A percentile compares a stretch with the other conserved stretches of the same genome.
phyloP scores from a whole-genome alignment of 2,329 filamentous ascomycete species.

The Aureobasidium musti region DNA sequence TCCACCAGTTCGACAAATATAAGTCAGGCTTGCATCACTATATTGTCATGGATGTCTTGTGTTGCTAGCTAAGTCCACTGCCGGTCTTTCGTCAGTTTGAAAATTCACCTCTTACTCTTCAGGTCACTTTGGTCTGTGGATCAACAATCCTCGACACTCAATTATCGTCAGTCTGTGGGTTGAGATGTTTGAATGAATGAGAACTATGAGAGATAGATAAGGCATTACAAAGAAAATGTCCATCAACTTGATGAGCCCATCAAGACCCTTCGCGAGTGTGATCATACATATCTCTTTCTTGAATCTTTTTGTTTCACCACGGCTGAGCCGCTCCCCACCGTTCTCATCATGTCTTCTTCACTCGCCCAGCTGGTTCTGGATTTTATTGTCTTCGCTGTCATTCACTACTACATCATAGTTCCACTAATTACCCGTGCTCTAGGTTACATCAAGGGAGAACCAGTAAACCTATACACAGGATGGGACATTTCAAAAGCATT shows the following conservation, averaged over 20 bases:
- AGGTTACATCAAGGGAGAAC: neutral
- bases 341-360: neutral
- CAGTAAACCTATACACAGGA: neutral
- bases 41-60: neutral
- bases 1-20: neutral
- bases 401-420: neutral
- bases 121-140: too few species aligned
- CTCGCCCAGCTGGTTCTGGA: slow-evolving; percentile 11
- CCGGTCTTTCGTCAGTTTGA: neutral
- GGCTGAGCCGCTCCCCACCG: neutral
- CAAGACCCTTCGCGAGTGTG: neutral
- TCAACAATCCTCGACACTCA: too few species aligned
- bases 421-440: neutral
- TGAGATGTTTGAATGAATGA: too few species aligned
- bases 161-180: too few species aligned
- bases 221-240: neutral
- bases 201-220: too few species aligned
- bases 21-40: neutral
- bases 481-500: neutral
- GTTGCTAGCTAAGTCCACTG: neutral
- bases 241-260: neutral
- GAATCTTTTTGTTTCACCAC: neutral
- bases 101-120: too few species aligned
- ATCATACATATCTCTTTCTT: neutral
- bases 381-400: neutral